Evolutionary conservation across 2,329 filamentous ascomycete genomes (phyloP), one percentile per base, ranked within the genome.

Genomic region (Cyphellophora attinorum): DNA sequence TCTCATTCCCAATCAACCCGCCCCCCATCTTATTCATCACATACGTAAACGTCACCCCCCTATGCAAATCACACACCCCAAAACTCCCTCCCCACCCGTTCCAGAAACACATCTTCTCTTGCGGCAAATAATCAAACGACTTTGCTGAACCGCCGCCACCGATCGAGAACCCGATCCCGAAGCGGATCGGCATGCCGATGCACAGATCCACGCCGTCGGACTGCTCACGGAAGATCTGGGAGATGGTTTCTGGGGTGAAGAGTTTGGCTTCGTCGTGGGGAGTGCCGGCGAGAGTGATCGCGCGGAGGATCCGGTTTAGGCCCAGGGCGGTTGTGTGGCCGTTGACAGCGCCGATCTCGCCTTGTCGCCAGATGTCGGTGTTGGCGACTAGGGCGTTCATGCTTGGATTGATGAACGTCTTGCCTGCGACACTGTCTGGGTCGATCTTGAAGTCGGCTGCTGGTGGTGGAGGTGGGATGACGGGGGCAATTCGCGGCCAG

Each of bases 221-320:
- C 41, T 70, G 66, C 31, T 68, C 61, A 15, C 64, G 35, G 29
- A 68, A 59, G 33, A 70, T 64, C 19, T 59, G 43, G 5, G 67
- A 58, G 5, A 67, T 52, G 0, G 64, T 68, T 12, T 55, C 34
- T 0, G 55, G 52, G 0, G 60, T 61, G 3, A 72, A 43, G 25
- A 65, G 48, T n/a, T 46, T 49, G 11, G 47, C 46, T 2, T 57
- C 56, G 31, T 57, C 52, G n/a, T n/a, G n/a, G 3, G 57, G 51
- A 2, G 34, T 36, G 0, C 60, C 60, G 8, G 51, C 48, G 0
- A 54, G 40, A 3, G 61, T 47, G 12, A 66, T 48, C 4, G 56
- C 37, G 4, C 61, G 62, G 5, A 66, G 49, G 13, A 72, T 62
- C 1, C 53, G 53, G 5, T 55, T 59, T 15, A 72, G 31, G 0